These are phyloP conservation scores for Neurospora sp. DNA, from an alignment of 495 filamentous ascomycete genomes.

Conservation along the genomic window DNA sequence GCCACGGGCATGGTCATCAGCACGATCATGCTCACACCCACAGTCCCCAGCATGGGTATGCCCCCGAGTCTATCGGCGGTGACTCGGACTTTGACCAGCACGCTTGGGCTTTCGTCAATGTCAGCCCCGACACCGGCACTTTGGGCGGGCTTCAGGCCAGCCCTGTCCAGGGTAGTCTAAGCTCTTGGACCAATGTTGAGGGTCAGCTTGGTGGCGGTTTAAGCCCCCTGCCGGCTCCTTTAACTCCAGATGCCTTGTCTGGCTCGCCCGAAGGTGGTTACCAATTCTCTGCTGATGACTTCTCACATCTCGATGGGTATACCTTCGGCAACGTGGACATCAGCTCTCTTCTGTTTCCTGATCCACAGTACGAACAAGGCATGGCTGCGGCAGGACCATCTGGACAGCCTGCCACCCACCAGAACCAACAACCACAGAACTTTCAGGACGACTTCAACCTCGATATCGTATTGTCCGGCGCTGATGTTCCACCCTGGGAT, in stretches of 20 bases:
- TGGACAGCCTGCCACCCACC: not conserved
- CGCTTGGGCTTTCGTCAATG: not conserved
- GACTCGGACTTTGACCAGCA: not conserved
- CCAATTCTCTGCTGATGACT: not conserved
- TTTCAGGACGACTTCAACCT: not conserved
- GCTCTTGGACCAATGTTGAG: not conserved
- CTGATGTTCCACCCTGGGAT: not conserved
- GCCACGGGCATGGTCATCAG: not conserved
- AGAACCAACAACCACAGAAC: not conserved
- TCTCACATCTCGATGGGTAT: not conserved
- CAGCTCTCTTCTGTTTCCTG: not conserved
- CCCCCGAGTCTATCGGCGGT: not conserved
- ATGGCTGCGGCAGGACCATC: not conserved
- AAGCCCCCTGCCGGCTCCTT: not conserved
- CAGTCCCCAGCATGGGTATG: constrained; percentile 13
- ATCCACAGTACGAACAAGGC: not conserved
- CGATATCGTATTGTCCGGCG: not conserved
- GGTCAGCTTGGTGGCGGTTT: constrained; percentile 1
- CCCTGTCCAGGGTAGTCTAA: not conserved
- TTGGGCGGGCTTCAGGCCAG: not conserved
- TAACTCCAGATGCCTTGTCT: not conserved
- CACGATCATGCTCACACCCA: constrained; percentile 23
- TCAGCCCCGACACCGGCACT: not conserved
- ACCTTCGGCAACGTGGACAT: not conserved
- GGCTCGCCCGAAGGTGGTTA: not conserved